These are phyloP conservation scores for Ambrosia trifida DNA, from an alignment of 129 eudicot species.

Conservation along the genomic window DNA sequence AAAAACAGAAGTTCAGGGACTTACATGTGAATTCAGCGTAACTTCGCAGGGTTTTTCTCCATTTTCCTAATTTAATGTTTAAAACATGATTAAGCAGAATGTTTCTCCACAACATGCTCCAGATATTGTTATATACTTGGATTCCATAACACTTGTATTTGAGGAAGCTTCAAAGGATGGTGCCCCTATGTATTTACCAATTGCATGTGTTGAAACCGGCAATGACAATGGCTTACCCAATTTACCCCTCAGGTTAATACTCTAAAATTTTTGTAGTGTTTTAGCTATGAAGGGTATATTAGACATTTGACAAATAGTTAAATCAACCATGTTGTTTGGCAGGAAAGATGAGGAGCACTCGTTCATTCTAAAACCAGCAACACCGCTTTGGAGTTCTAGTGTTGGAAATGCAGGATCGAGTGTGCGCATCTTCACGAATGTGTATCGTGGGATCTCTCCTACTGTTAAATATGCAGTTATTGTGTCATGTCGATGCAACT, in stretches of 20 bases:
- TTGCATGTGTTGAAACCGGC: constrained; percentile 75
- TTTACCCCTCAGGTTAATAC: constrained; percentile 76
- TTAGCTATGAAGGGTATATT: constrained; percentile 20
- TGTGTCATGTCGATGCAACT: constrained; percentile 92
- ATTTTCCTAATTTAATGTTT: not conserved
- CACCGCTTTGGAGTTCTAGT: constrained; percentile 43
- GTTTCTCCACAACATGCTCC: constrained; percentile 69
- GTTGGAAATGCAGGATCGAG: constrained; percentile 44
- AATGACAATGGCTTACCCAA: constrained; percentile 65
- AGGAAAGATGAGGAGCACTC: constrained; percentile 99
- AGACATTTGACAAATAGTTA: constrained; percentile 17
- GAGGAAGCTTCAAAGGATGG: constrained; percentile 78
- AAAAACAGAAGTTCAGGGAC: not conserved
- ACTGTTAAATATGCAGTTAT: constrained; percentile 68
- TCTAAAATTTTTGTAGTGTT: not conserved
- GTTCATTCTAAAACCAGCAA: constrained; percentile 76
- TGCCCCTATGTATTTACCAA: constrained; percentile 61
- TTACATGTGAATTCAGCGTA: not conserved
- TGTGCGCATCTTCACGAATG: constrained; percentile 37
- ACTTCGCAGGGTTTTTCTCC: not conserved
- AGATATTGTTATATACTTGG: constrained; percentile 71
- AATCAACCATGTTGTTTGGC: constrained; percentile 36
- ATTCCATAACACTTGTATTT: constrained; percentile 72
- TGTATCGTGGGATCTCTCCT: constrained; percentile 42
- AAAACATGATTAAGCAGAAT: constrained; percentile 57